A percentile compares a stretch with the other conserved stretches of the same genome.
Conservation (phyloP, 2,329 filamentous ascomycete genomes). For the Ascochyta koolunga region DNA sequence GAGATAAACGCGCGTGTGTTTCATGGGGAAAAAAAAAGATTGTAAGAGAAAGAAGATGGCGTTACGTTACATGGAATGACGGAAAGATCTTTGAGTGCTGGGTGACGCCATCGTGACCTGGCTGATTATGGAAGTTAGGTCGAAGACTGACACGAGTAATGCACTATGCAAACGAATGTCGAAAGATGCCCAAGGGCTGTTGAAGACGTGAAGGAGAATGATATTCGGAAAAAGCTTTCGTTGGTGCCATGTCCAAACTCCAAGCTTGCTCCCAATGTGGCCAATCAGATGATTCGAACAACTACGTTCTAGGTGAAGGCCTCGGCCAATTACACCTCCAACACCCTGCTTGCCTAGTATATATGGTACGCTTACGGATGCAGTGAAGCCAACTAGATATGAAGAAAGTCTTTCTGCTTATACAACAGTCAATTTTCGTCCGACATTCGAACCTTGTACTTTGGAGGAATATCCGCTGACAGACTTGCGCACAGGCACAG, state of each 20-base stretch:
- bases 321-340: not conserved
- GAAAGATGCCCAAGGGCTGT: not conserved
- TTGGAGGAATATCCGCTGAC: constrained; percentile 4
- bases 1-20: too few relatives aligned
- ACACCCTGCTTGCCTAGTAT: not conserved
- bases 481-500: constrained; percentile 22
- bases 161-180: not conserved
- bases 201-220: not conserved
- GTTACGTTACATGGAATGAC: not conserved
- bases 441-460: not conserved
- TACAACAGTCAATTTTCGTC: not conserved
- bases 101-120: not conserved
- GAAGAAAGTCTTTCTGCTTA: not conserved
- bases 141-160: not conserved
- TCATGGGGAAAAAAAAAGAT: too few relatives aligned
- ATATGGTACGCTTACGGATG: not conserved
- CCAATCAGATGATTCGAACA: constrained; percentile 1
- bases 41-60: not conserved
- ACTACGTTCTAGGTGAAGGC: not conserved
- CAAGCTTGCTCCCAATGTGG: constrained; percentile 6
- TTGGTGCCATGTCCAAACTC: not conserved
- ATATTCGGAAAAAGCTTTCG: not conserved
- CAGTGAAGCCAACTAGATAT: not conserved
- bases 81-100: not conserved
- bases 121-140: not conserved